A percentile compares a stretch with the other conserved stretches of the same genome.
phyloP scores from a whole-genome alignment of 352 stramenopile species.

The Thalassiosira delicatula region DNA sequence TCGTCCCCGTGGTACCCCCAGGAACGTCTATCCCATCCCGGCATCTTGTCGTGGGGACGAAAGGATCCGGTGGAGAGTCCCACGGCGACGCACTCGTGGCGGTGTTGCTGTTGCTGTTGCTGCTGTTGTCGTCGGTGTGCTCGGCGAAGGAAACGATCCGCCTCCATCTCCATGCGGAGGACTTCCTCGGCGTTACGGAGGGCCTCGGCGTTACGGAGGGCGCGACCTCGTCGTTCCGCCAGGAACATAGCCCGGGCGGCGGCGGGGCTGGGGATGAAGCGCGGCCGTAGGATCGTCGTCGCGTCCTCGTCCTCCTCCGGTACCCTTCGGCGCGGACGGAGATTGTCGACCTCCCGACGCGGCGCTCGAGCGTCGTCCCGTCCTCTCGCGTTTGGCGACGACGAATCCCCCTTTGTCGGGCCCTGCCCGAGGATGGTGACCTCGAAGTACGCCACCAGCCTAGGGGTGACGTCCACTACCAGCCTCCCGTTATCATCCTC shows the following conservation, averaged over 20 bases:
- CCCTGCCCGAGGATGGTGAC: slow-evolving; percentile 69
- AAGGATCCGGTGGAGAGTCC: slow-evolving; percentile 78
- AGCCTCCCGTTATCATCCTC: slow-evolving; percentile 1
- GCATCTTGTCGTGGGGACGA: slow-evolving; percentile 71
- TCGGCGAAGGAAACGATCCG: background rate
- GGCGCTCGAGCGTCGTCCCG: background rate
- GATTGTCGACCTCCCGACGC: background rate
- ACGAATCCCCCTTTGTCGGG: background rate
- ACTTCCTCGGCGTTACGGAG: too few species aligned
- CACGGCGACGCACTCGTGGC: slow-evolving; percentile 81
- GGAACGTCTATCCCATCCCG: slow-evolving; percentile 81
- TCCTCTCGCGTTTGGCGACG: background rate
- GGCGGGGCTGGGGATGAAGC: background rate
- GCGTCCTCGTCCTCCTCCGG: too few species aligned
- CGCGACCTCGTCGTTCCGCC: too few species aligned
- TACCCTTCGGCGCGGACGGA: background rate
- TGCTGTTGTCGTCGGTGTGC: background rate
- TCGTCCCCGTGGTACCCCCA: slow-evolving; percentile 87
- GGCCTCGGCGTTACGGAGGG: too few species aligned
- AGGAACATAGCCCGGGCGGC: background rate
- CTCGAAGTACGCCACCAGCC: slow-evolving; percentile 82
- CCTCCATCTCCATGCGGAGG: background rate
- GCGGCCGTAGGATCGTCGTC: background rate
- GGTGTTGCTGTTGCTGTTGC: background rate
- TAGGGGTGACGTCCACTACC: slow-evolving; percentile 74